Conservation (phyloP, 352 stramenopile species). For the Pythium phragmiticola region DNA sequence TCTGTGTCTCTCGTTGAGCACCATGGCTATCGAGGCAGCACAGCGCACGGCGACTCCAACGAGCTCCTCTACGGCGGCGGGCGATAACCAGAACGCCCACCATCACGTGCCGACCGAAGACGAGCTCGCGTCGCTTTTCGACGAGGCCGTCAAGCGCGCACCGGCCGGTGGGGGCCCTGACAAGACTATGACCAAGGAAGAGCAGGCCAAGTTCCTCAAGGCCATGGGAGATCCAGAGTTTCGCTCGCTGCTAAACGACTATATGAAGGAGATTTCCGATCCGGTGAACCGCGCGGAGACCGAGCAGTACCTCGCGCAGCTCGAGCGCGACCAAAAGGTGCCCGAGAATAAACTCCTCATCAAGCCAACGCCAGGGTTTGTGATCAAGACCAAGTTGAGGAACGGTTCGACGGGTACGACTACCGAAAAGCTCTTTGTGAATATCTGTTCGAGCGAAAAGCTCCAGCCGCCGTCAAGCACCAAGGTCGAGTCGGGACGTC, state of each 20-base stretch:
- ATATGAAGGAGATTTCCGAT: slow-evolving; percentile 94
- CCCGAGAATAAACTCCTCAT: slow-evolving; percentile 86
- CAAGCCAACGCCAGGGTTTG: slow-evolving; percentile 82
- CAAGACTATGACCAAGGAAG: slow-evolving; percentile 41
- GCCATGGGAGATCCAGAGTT: slow-evolving; percentile 92
- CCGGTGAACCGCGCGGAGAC: slow-evolving; percentile 87
- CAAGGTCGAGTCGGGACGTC: slow-evolving; percentile 22
- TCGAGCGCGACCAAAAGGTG: slow-evolving; percentile 89
- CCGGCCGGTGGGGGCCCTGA: not conserved
- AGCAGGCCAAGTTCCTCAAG: slow-evolving; percentile 86
- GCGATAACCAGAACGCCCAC: slow-evolving; percentile 26
- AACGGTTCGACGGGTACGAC: not conserved
- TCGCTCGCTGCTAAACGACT: slow-evolving; percentile 90
- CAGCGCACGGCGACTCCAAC: not conserved
- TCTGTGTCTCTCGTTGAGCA: not conserved
- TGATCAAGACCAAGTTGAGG: slow-evolving; percentile 87
- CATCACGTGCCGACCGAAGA: slow-evolving; percentile 30
- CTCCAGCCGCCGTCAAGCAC: slow-evolving; percentile 75
- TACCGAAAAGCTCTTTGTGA: slow-evolving; percentile 91
- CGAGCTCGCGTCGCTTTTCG: slow-evolving; percentile 48
- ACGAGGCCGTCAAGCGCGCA: slow-evolving; percentile 41
- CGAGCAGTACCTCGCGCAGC: slow-evolving; percentile 86
- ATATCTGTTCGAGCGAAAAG: slow-evolving; percentile 88
- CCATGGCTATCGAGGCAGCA: slow-evolving; percentile 17
- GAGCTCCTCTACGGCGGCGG: not conserved